Conservation (phyloP, 495 filamentous ascomycete species). For the Hypoxylon fragiforme region DNA sequence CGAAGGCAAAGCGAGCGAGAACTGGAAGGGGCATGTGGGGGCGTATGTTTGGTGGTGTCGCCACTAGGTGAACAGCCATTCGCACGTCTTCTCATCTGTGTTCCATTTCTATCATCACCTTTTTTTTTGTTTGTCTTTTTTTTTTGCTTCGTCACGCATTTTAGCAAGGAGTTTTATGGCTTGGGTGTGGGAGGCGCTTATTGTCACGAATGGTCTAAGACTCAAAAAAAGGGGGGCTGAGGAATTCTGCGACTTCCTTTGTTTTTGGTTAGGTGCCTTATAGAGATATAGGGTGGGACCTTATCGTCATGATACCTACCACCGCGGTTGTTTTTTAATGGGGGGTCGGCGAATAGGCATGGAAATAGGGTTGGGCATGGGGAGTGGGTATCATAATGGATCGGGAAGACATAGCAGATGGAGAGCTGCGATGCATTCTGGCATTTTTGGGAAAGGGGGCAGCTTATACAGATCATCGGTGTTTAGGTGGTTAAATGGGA, state of each 20-base stretch:
- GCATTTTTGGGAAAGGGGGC: no score
- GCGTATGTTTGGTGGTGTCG: conserved; percentile 41
- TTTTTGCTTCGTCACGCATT: no score
- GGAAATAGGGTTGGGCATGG: conserved; percentile 1
- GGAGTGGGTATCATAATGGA: conserved; percentile 17
- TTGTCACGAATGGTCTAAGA: conserved; percentile 22
- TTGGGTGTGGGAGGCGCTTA: conserved; percentile 13
- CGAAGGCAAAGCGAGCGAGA: conserved; percentile 42
- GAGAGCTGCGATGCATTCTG: conserved; percentile 17
- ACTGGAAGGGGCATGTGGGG: conserved; percentile 46
- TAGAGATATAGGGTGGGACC: conserved; percentile 17
- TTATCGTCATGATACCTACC: conserved; percentile 23
- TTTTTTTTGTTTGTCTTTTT: conserved; percentile 14
- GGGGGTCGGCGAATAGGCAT: conserved; percentile 9
- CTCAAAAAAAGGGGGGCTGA: conserved; percentile 10
- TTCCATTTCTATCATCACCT: neutral
- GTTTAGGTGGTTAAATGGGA: neutral
- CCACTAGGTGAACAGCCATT: conserved; percentile 6
- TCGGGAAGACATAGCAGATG: conserved; percentile 6
- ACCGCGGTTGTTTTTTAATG: conserved; percentile 8
- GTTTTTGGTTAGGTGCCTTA: conserved; percentile 6
- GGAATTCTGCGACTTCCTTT: conserved; percentile 6
- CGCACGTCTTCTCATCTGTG: conserved; percentile 5
- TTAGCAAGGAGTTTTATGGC: conserved; percentile 29
- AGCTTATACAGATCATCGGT: conserved; percentile 10